Evolutionary conservation across 768 basidiomycete genomes (phyloP), one percentile per base, ranked within the genome.

Genomic region (Heimioporus sp.): DNA sequence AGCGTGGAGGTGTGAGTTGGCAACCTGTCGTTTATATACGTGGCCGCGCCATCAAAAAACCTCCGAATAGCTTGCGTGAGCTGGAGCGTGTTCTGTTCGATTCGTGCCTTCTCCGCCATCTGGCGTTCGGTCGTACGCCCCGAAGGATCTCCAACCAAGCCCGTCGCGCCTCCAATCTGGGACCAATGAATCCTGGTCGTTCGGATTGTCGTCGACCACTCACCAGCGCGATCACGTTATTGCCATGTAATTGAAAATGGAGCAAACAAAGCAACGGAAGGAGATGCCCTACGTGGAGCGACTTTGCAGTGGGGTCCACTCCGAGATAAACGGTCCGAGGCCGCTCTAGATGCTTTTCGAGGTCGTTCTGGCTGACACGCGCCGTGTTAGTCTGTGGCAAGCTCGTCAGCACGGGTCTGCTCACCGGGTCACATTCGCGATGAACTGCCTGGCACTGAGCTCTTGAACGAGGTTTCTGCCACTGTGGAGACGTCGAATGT

Each of bases 121-220:
- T 84, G 80, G 19, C 97, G 84, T 69, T 97, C 96, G 0, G 82
- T 82, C 5, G 80, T 77, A 34, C 95, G 80, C 2, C 97, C 96
- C 5, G 95, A 96, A 9, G 97, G 97, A 65, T 99, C 97, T 7
- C 97, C 97, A 41, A 99, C 86, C n/a, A 88, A 83, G 10, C 93
- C 97, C 0, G 96, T 98, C 10, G 93, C 95, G 1, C 93, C 94
- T 31, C 97, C 96, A 66, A 98, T 89, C 96, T 98, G 63, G 31
- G 32, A 11, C 12, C n/a, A 36, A 44, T 21, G 7, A 44, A 49
- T 56, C 44, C 47, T 30, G 36, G 58, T 36, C 32, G 41, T 30
- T 30, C 28, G 19, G 12, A 43, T 16, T 5, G 13, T 20, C 36
- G 10, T 30, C 46, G 44, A 47, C 24, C 2, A 69, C 90, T 72